Evolutionary conservation across 2,329 filamentous ascomycete genomes (phyloP).

Genomic region (Monosporascus sp.): DNA sequence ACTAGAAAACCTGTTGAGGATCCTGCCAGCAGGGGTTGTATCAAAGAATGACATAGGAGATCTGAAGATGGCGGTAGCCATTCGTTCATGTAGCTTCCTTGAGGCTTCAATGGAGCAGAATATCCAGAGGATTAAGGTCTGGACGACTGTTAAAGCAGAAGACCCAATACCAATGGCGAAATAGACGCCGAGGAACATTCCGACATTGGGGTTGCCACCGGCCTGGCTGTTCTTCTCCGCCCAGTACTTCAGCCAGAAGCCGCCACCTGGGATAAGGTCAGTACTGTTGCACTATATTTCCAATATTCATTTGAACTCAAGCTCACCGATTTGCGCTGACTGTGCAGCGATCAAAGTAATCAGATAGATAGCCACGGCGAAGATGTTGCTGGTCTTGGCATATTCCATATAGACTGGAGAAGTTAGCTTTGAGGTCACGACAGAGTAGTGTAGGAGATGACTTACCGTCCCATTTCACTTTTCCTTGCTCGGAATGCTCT

Average conservation of each 20-base stretch:
- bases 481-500: constrained; percentile 88
- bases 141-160: constrained; percentile 77
- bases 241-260: constrained; percentile 92
- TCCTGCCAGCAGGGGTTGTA: constrained; percentile 91
- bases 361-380: constrained; percentile 77
- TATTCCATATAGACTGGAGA: constrained; percentile 78
- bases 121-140: constrained; percentile 96
- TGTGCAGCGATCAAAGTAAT: constrained; percentile 73
- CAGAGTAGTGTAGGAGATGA: neutral
- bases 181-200: constrained; percentile 91
- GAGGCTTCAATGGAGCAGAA: constrained; percentile 99
- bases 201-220: constrained; percentile 68
- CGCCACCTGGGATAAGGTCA: constrained; percentile 51
- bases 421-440: constrained; percentile 7
- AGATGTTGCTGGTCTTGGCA: constrained; percentile 86
- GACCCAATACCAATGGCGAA: constrained; percentile 90
- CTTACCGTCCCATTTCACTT: constrained; percentile 81
- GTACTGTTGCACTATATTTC: constrained; percentile 11
- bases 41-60: constrained; percentile 99
- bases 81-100: constrained; percentile 90
- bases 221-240: constrained; percentile 68
- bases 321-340: constrained; percentile 70
- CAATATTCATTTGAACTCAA: neutral
- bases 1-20: constrained; percentile 92
- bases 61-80: constrained; percentile 96